phyloP scores from a whole-genome alignment of 208 protist genomes.

The Trichomonas tenax region DNA sequence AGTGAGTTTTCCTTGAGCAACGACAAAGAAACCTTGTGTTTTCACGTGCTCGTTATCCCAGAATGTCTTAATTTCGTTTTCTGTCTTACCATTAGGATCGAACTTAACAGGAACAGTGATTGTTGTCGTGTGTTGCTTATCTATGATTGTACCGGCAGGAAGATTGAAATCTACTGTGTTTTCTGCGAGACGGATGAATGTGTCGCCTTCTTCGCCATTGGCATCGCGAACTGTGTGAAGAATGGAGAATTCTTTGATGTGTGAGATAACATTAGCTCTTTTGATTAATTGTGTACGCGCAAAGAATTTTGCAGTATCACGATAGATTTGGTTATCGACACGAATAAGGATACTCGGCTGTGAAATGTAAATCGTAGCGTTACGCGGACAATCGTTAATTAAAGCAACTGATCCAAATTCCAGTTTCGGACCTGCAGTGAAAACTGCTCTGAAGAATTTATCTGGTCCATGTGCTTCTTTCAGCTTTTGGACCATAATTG shows the following conservation, averaged over 20 bases:
- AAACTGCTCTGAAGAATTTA: not conserved
- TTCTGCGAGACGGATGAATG: not conserved
- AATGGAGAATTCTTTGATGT: not conserved
- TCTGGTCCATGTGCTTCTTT: not conserved
- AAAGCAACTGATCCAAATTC: not conserved
- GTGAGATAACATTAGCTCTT: not conserved
- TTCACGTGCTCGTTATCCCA: not conserved
- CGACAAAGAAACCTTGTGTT: not conserved
- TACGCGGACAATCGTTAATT: not conserved
- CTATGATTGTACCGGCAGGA: not conserved
- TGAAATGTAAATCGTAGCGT: not conserved
- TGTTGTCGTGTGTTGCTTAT: not conserved
- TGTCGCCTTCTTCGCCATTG: not conserved
- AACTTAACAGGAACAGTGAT: not conserved
- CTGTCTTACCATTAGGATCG: not conserved
- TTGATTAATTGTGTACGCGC: not conserved
- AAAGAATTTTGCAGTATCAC: not conserved
- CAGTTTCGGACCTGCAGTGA: not conserved
- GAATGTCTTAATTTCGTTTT: not conserved
- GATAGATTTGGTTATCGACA: not conserved
- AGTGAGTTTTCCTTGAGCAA: not conserved
- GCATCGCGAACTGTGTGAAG: not conserved
- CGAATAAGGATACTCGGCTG: not conserved
- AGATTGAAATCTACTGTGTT: not conserved
- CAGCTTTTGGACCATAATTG: not conserved